A percentile compares a stretch with the other conserved stretches of the same genome.
Conservation (phyloP, 2,329 filamentous ascomycete species). For the Epichloe bromicola region DNA sequence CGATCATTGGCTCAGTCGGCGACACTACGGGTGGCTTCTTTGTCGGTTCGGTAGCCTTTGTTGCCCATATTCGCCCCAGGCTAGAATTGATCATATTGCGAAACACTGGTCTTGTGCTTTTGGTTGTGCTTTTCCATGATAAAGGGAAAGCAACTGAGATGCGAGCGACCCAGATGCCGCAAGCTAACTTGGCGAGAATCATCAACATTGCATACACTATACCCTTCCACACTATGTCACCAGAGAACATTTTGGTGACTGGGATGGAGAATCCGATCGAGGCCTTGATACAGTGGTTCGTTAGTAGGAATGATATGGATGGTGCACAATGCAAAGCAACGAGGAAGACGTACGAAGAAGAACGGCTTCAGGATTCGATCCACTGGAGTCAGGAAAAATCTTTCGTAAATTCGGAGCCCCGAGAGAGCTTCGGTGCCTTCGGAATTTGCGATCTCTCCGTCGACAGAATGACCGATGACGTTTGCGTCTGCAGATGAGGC, state of each 20-base stretch:
- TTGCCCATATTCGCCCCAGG: background rate
- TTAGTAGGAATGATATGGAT: background rate
- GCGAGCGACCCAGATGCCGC: constrained; percentile 43
- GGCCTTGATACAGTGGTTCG: background rate
- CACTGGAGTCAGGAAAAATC: constrained; percentile 26
- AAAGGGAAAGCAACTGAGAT: constrained; percentile 3
- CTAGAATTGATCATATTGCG: background rate
- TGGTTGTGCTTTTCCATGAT: background rate
- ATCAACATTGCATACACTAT: constrained; percentile 61
- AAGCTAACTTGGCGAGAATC: constrained; percentile 46
- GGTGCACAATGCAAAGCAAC: background rate
- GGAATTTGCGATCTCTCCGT: background rate
- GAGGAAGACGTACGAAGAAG: constrained; percentile 45
- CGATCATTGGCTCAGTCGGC: background rate
- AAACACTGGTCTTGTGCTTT: background rate
- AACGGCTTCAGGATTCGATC: constrained; percentile 50
- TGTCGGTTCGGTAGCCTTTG: background rate
- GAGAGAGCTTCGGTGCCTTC: background rate
- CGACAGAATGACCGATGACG: background rate
- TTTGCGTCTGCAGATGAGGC: background rate
- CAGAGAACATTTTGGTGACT: constrained; percentile 54
- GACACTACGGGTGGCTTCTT: background rate
- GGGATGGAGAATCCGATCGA: constrained; percentile 69
- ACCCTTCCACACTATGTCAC: constrained; percentile 55
- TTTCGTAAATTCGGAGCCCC: constrained; percentile 20